Evolutionary conservation across 2,329 filamentous ascomycete species (phyloP), one percentile per base, ranked within the genome.

Genomic region (Akanthomyces dipterigenus): DNA sequence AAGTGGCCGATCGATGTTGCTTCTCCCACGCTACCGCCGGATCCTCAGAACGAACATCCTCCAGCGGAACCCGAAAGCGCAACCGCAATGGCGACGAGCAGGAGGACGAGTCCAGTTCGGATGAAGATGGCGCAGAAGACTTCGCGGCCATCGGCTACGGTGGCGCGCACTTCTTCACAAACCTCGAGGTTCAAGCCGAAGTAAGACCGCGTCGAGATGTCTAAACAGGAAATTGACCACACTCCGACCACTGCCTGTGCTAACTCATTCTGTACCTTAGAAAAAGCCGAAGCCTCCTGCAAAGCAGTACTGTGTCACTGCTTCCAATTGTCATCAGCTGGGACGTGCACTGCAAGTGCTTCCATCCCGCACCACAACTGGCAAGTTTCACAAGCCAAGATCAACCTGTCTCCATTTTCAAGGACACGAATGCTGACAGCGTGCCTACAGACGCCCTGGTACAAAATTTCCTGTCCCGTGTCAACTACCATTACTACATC

Each of bases 401-500:
- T 12, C 16, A 16, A 5, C 16, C 3, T 53, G n/a, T 31, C 31
- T 45, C 34, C 3, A n/a, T 9, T 16, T 6, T 7, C 16, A 38
- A 14, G 11, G 18, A n/a, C n/a, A 24, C 0, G 14, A 11, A 40
- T 26, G 16, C 40, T 60, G 31, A 45, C 49, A 16, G 0, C 12
- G 16, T 4, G 4, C 6, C n/a, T 22, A 14, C n/a, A 76, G 75
- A 76, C 61, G 66, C 65, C 11, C 66, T 76, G 7, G 69, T 76
- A 11, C 70, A 76, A 43, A 74, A 74, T 64, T 76, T 76, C 57
- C 65, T 76, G 16, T 67, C 69, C 54, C 68, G 70, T 45, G 73
- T 72, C 63, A 76, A 76, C 62, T 76, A 68, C 55, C 73, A 76
- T 62, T 73, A 74, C 67, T 76, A 76, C 62, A 72, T 76, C 54